Base-by-base conservation (phyloP, 2,329 filamentous ascomycete species). In the Clonostachys rhizophaga region DNA sequence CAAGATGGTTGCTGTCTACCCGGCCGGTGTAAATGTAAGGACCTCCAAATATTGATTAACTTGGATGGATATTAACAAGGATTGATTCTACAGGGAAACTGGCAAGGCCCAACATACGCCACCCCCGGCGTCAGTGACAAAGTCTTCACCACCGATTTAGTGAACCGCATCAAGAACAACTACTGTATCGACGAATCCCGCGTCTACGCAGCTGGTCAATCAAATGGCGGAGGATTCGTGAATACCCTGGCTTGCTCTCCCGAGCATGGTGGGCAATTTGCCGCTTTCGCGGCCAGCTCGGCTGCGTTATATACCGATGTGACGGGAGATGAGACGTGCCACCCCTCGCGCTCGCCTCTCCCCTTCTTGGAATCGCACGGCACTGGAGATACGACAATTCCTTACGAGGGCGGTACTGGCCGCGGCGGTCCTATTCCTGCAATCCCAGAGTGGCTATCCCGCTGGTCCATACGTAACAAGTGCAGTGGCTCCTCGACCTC, bases 201-300 rank as follows among this genome's bases (percentile, higher is more conserved):
- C 6, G 56, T 75, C 6, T 75, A 69, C 51, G 72, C 67, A n/a
- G 59, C 62, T 5, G 72, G 72, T 12, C 58, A 62, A 45, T 73
- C 70, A 20, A 72, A 74, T 50, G 72, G 72, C 16, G 71, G 66
- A 18, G 71, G 72, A 10, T 70, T 75, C 50, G 58, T 68, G 16
- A 62, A 63, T 4, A 65, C 64, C 5, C 57, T 74, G 14, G 71
- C 72, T 5, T 75, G 71, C 54, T 62, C 66, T 46, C 46, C 56
- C 3, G 49, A 56, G 1, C 59, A 69, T 6, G 66, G 65, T 34
- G 55, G 48, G 2, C 58, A 66, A 4, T 70, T 75, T 49, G 63
- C 65, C 0, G 71, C 68, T 3, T 69, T 72, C 43, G 69, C 71
- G 1, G 53, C 66, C 13, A 61, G 67, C 34, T 67, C 69, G 0